Evolutionary conservation across 768 basidiomycete species (phyloP), one percentile per base, ranked within the genome.

Genomic region (Russula sp.): DNA sequence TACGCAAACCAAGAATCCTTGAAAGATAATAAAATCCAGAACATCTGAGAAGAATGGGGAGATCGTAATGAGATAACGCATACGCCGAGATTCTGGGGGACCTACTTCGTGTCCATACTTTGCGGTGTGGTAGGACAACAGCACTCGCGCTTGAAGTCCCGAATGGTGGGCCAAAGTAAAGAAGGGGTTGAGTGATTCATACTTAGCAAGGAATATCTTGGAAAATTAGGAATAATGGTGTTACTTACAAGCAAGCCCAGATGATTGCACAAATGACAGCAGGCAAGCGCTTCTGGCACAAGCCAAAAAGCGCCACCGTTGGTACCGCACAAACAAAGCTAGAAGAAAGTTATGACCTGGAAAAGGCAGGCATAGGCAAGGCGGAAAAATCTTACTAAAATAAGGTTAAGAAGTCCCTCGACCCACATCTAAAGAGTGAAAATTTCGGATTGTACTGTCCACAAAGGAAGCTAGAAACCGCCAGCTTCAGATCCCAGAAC

Each of bases 1-100:
- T 4, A 89, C 83, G 71, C 88, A 92, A 22, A 94, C 82, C 64
- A 96, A 76, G 74, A 95, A 93, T 4, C 76, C 79, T 65, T 93
- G 89, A 73, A 89, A 95, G n/a, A 90, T 71, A 58, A 87, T 74
- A 70, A 90, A 89, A 76, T 87, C 85, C 70, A 89, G 80, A 74
- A 86, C 78, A 71, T 81, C 85, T 86, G 66, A 54, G 11, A 40
- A 46, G 34, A 18, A 30, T 3, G 1, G 10, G 54, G 22, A 24
- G 30, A 53, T 28, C n/a, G 60, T 52, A 20, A 50, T 71, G 26
- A 69, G 57, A 44, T n/a, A n/a, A 51, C 32, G 11, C 34, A 28
- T 11, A 57, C 50, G 60, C 32, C 9, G 5, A 49, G 53, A 28
- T 36, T 48, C 20, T 24, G 26, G 18, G n/a, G 10, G 49, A 73